Percentiles rank a stretch among this genome's conserved stretches.
These are phyloP conservation scores for Pulicaria dysenterica DNA, from an alignment of 129 eudicot genomes.

Conservation along the genomic window DNA sequence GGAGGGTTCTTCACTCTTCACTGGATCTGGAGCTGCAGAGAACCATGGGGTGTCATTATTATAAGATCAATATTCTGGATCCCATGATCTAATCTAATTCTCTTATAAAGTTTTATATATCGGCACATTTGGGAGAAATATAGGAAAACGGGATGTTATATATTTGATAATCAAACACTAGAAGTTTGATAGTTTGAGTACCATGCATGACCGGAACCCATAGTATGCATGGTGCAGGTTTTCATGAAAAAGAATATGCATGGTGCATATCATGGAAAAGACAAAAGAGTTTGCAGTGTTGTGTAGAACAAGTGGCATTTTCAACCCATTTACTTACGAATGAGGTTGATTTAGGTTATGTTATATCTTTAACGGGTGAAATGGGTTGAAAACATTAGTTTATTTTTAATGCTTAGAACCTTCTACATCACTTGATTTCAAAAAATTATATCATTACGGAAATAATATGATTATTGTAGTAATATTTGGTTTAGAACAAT, in stretches of 20 bases:
- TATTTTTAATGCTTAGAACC: not conserved
- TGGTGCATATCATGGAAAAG: not conserved
- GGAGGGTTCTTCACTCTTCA: slow-evolving; percentile 35
- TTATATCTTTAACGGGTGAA: not conserved
- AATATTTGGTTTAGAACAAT: no score
- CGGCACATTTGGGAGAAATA: not conserved
- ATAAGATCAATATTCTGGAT: not conserved
- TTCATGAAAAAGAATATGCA: no score
- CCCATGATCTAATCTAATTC: not conserved
- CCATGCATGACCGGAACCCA: not conserved
- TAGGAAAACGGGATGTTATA: not conserved
- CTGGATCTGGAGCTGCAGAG: slow-evolving; percentile 18
- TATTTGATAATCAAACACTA: slow-evolving; percentile 1
- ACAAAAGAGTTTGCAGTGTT: not conserved
- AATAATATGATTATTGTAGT: not conserved
- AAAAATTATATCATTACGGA: not conserved
- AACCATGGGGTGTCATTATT: not conserved
- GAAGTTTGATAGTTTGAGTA: slow-evolving; percentile 6
- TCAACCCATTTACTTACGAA: not conserved
- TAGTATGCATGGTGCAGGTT: not conserved
- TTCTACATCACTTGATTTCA: not conserved
- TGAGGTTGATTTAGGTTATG: not conserved
- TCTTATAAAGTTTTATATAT: not conserved
- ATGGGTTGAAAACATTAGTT: not conserved
- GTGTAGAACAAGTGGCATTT: not conserved